These are phyloP conservation scores for Aureobasidium sp. DNA, from an alignment of 2,329 filamentous ascomycete species.

Conservation along the genomic window DNA sequence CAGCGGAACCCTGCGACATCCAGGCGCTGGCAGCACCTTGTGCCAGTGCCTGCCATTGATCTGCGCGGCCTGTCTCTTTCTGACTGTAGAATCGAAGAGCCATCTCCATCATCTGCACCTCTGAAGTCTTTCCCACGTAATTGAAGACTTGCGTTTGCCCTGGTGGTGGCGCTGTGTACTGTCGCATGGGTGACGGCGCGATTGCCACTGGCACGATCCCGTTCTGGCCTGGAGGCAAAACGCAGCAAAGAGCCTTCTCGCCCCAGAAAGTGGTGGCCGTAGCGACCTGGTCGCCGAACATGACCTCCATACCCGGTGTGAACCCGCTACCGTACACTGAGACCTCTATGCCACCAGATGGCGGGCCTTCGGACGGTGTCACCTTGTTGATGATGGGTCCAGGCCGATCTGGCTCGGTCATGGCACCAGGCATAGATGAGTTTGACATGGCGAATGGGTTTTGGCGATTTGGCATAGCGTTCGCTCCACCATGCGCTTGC, in stretches of 20 bases:
- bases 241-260: conserved; percentile 69
- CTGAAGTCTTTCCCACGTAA: conserved; percentile 66
- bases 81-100: conserved; percentile 39
- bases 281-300: conserved; percentile 67
- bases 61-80: conserved; percentile 28
- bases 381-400: conserved; percentile 70
- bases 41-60: conserved; percentile 26
- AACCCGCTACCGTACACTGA: conserved; percentile 77
- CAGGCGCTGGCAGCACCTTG: conserved; percentile 21
- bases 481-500: conserved; percentile 21
- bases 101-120: conserved; percentile 53
- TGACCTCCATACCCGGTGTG: conserved; percentile 70
- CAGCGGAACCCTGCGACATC: conserved; percentile 17
- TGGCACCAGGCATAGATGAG: conserved; percentile 1
- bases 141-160: conserved; percentile 46
- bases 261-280: conserved; percentile 77
- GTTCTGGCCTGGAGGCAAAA: conserved; percentile 64
- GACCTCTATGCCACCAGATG: conserved; percentile 77
- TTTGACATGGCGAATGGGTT: conserved; percentile 17
- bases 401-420: conserved; percentile 20
- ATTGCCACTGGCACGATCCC: conserved; percentile 67
- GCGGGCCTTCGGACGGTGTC: conserved; percentile 75
- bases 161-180: conserved; percentile 18
- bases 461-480: conserved; percentile 9
- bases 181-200: conserved; percentile 18